These are phyloP conservation scores for Trifolium repens DNA, from an alignment of 306 rosid genomes.

Conservation along the genomic window DNA sequence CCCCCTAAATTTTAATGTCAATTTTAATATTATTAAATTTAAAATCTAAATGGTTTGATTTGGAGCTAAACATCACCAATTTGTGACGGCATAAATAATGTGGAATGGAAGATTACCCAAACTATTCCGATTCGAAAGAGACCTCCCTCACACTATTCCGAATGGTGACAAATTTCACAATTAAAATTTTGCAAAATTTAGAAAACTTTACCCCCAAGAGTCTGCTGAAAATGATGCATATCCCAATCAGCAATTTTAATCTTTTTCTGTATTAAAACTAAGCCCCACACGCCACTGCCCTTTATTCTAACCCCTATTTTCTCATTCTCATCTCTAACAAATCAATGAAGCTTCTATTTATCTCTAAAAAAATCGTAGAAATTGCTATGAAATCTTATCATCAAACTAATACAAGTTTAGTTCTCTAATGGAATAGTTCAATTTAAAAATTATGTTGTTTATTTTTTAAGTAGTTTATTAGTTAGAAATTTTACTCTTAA, in stretches of 20 bases:
- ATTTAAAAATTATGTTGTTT: too few relatives aligned
- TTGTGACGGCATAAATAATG: too few relatives aligned
- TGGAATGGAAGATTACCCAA: too few relatives aligned
- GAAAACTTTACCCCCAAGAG: neutral
- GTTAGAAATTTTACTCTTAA: too few relatives aligned
- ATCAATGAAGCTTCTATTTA: conserved; percentile 6
- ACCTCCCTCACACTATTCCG: neutral
- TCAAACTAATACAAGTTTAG: neutral
- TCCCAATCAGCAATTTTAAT: conserved; percentile 8
- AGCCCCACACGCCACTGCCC: conserved; percentile 21
- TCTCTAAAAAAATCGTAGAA: neutral
- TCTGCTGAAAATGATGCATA: conserved; percentile 19
- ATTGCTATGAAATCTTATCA: neutral
- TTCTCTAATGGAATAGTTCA: neutral
- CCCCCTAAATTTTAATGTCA: too few relatives aligned
- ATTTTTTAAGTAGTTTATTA: too few relatives aligned
- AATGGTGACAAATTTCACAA: conserved; percentile 11
- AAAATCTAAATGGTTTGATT: too few relatives aligned
- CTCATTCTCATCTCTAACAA: conserved; percentile 1
- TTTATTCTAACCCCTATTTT: neutral
- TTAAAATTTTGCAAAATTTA: neutral
- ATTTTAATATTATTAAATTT: too few relatives aligned
- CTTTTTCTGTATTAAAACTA: conserved; percentile 10
- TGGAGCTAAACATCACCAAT: too few relatives aligned
- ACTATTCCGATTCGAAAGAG: neutral